phyloP scores from a whole-genome alignment of 305 asterid species.

The Stenogyne calaminthoides region DNA sequence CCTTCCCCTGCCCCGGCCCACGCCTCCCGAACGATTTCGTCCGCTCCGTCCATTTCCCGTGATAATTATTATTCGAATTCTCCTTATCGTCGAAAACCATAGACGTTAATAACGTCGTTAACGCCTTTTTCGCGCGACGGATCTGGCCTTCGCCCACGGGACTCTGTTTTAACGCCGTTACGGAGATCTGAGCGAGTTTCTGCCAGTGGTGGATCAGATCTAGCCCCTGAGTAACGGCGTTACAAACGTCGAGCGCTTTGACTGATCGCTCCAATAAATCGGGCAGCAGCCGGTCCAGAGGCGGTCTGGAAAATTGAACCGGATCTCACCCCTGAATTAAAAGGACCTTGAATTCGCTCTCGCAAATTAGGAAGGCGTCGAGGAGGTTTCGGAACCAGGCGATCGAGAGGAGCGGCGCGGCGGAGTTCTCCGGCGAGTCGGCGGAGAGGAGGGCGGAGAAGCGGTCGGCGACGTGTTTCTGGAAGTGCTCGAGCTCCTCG shows the following conservation, averaged over 20 bases:
- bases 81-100: slow-evolving; percentile 71
- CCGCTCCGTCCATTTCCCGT: slow-evolving; percentile 63
- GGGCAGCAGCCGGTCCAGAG: slow-evolving; percentile 73
- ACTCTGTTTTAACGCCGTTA: slow-evolving; percentile 51
- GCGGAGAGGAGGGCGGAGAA: slow-evolving; percentile 50
- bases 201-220: slow-evolving; percentile 82
- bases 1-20: slow-evolving; percentile 39
- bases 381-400: slow-evolving; percentile 76
- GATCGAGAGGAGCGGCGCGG: slow-evolving; percentile 54
- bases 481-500: slow-evolving; percentile 75
- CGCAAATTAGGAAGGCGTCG: slow-evolving; percentile 75
- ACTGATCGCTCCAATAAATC: slow-evolving; percentile 67
- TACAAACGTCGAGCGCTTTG: slow-evolving; percentile 77
- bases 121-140: slow-evolving; percentile 66
- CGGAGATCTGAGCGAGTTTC: slow-evolving; percentile 62
- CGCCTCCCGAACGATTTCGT: slow-evolving; percentile 76
- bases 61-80: slow-evolving; percentile 32
- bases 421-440: no score
- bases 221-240: slow-evolving; percentile 76
- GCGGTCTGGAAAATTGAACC: slow-evolving; percentile 59
- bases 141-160: slow-evolving; percentile 83
- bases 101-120: slow-evolving; percentile 55
- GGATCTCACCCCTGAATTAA: slow-evolving; percentile 66
- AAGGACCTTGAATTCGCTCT: slow-evolving; percentile 71
- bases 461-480: slow-evolving; percentile 67